Percentiles rank a stretch among this genome's conserved stretches.
phyloP scores from a whole-genome alignment of 768 basidiomycete species.

The Pisolithus albus region DNA sequence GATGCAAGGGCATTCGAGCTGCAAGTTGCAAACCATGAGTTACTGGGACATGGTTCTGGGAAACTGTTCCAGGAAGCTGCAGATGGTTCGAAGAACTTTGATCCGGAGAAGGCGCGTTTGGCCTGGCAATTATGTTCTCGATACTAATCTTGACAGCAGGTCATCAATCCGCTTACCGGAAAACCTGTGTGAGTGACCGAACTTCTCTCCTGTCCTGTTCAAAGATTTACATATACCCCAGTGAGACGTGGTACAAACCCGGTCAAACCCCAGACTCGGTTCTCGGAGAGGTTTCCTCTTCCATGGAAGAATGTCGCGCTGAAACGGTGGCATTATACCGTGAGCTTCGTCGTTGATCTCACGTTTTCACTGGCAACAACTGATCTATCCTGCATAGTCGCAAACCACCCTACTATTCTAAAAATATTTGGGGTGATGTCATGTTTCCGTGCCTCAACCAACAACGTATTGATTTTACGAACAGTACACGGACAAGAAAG shows the following conservation, averaged over 20 bases:
- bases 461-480: background rate
- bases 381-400: constrained; percentile 38
- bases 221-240: constrained; percentile 18
- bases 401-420: constrained; percentile 68
- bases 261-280: constrained; percentile 81
- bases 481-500: constrained; percentile 62
- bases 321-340: constrained; percentile 81
- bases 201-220: background rate
- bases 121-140: background rate
- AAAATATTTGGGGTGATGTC: constrained; percentile 67
- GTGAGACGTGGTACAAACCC: constrained; percentile 81
- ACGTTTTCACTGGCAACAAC: background rate
- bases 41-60: constrained; percentile 81
- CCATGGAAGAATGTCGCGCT: constrained; percentile 91
- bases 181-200: constrained; percentile 50
- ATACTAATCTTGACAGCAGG: constrained; percentile 31
- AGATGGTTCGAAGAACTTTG: constrained; percentile 79
- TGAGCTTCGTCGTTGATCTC: constrained; percentile 28
- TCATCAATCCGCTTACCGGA: constrained; percentile 77
- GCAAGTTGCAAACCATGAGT: constrained; percentile 87
- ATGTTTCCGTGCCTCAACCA: background rate
- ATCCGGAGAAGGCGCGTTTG: constrained; percentile 47
- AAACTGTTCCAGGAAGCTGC: constrained; percentile 73
- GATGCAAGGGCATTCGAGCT: constrained; percentile 75
- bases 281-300: constrained; percentile 82